These are phyloP conservation scores for Colletotrichum sp. DNA, from an alignment of 2,329 filamentous ascomycete species.

Conservation along the genomic window DNA sequence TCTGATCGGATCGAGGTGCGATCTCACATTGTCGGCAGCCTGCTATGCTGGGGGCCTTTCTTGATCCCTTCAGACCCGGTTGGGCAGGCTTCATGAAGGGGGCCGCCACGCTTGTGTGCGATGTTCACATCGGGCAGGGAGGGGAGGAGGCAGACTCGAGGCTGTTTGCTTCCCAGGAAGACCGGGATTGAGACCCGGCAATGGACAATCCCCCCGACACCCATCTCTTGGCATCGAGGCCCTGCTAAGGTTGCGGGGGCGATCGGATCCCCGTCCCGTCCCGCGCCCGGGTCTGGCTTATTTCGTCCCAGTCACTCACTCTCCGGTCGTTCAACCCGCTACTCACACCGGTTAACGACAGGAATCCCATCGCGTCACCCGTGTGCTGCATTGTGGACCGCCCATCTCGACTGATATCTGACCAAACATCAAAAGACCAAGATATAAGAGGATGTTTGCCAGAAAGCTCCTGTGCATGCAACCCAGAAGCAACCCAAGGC, in stretches of 20 bases:
- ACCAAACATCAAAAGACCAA: background rate
- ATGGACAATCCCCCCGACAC: background rate
- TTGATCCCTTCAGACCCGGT: background rate
- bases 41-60: background rate
- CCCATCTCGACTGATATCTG: background rate
- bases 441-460: background rate
- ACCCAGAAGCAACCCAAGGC: background rate
- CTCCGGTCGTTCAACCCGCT: background rate
- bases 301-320: background rate
- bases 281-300: background rate
- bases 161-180: background rate
- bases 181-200: background rate
- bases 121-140: background rate
- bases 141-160: background rate
- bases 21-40: background rate
- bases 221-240: background rate
- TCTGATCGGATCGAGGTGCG: background rate
- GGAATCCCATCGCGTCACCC: background rate
- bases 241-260: background rate
- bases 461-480: background rate
- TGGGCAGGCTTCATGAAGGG: background rate
- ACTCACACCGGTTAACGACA: background rate
- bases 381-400: background rate
- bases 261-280: background rate
- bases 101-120: background rate